These are phyloP conservation scores for Tylopilus subfusipes DNA, from an alignment of 768 basidiomycete species.

Conservation along the genomic window DNA sequence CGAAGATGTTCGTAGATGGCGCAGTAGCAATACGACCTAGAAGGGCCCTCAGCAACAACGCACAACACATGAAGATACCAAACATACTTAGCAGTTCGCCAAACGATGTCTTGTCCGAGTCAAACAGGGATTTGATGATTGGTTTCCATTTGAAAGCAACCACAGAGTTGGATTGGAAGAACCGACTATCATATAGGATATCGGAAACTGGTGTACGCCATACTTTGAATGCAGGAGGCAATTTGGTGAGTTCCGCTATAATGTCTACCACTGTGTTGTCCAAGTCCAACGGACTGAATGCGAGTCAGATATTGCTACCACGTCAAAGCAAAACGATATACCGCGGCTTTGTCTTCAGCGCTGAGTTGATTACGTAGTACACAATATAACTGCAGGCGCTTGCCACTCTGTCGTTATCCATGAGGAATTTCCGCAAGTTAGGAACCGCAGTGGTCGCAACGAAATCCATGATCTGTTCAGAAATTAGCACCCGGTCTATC, in stretches of 20 bases:
- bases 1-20: constrained; percentile 94
- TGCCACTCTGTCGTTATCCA: constrained; percentile 80
- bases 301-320: constrained; percentile 5
- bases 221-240: constrained; percentile 73
- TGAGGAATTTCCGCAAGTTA: constrained; percentile 69
- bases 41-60: constrained; percentile 22
- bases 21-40: constrained; percentile 74
- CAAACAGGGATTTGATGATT: constrained; percentile 75
- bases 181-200: constrained; percentile 76
- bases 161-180: constrained; percentile 72
- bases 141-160: constrained; percentile 67
- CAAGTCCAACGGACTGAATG: constrained; percentile 72
- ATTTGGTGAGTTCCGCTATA: constrained; percentile 71
- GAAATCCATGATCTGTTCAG: constrained; percentile 64
- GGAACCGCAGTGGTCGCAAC: constrained; percentile 69
- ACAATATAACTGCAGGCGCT: constrained; percentile 80
- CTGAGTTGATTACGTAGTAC: constrained; percentile 79
- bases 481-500: constrained; percentile 5
- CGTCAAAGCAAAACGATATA: constrained; percentile 30
- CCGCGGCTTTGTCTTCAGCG: constrained; percentile 75
- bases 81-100: constrained; percentile 75
- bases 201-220: constrained; percentile 84
- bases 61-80: constrained; percentile 23
- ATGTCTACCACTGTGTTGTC: constrained; percentile 65
- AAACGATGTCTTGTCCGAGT: constrained; percentile 83